Percentiles rank a stretch among this genome's conserved stretches.
These are phyloP conservation scores for Apodospora peruviana DNA, from an alignment of 495 filamentous ascomycete species.

Conservation along the genomic window DNA sequence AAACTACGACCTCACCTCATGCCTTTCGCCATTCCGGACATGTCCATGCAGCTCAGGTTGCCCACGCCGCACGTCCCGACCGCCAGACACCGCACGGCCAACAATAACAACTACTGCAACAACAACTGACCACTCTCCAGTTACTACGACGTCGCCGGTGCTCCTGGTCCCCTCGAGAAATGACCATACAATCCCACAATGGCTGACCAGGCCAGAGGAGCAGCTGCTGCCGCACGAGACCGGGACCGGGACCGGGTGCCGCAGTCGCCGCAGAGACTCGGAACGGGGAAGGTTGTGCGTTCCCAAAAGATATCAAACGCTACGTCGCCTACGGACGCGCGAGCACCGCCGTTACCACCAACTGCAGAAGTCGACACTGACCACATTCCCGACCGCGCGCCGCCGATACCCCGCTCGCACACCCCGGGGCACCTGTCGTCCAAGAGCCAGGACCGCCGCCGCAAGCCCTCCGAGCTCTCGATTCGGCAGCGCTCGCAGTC, in stretches of 20 bases:
- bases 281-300: slow-evolving; percentile 34
- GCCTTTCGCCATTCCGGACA: too few relatives aligned
- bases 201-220: slow-evolving; percentile 32
- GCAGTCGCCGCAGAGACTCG: slow-evolving; percentile 27
- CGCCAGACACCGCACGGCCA: too few relatives aligned
- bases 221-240: slow-evolving; percentile 7
- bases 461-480: slow-evolving; percentile 40
- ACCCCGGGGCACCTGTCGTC: slow-evolving; percentile 50
- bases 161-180: slow-evolving; percentile 17
- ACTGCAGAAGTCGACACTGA: slow-evolving; percentile 14
- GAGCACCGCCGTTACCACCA: slow-evolving; percentile 2
- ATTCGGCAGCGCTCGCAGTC: slow-evolving; percentile 48
- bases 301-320: slow-evolving; percentile 34
- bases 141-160: too few relatives aligned
- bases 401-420: slow-evolving; percentile 41
- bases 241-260: slow-evolving; percentile 18
- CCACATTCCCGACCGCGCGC: slow-evolving; percentile 23
- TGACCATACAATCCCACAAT: slow-evolving; percentile 29
- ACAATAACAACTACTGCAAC: too few relatives aligned
- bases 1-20: too few relatives aligned
- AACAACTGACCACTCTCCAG: too few relatives aligned
- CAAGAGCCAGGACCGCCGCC: slow-evolving; percentile 41
- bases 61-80: too few relatives aligned
- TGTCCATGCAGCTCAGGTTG: too few relatives aligned
- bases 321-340: slow-evolving; percentile 26